Percentiles rank a stretch among this genome's conserved stretches.
Conservation (phyloP, 176 grass and related monocot genomes). For the Neostapfia colusana region DNA sequence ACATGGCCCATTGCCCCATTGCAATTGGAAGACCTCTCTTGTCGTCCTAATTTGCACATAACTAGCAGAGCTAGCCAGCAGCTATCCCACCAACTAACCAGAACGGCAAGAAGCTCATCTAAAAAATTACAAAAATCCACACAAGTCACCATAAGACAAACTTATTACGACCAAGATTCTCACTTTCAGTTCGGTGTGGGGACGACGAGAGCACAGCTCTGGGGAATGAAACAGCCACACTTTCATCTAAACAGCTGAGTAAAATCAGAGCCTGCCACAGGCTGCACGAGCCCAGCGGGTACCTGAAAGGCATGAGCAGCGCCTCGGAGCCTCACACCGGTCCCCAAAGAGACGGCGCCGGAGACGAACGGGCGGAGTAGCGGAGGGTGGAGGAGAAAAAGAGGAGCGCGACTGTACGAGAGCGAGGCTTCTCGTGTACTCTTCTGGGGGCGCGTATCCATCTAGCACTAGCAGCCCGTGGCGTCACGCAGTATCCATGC, state of each 20-base stretch:
- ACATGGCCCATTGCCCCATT: not conserved
- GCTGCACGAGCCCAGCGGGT: not conserved
- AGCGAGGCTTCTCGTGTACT: slow-evolving; percentile 21
- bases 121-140: not conserved
- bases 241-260: not conserved
- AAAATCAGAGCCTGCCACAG: not conserved
- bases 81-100: too few species aligned
- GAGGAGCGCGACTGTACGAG: slow-evolving; percentile 17
- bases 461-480: not conserved
- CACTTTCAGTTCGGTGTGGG: not conserved
- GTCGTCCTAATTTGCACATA: too few species aligned
- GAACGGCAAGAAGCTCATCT: too few species aligned
- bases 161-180: not conserved
- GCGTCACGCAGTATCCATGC: not conserved
- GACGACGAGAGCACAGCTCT: not conserved
- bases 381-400: slow-evolving; percentile 24
- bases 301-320: not conserved
- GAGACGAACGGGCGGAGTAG: slow-evolving; percentile 25
- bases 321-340: not conserved
- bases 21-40: not conserved
- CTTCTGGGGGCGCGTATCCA: not conserved
- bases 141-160: not conserved
- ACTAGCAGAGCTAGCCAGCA: too few species aligned
- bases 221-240: not conserved
- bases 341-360: not conserved